phyloP scores from a whole-genome alignment of 2,329 filamentous ascomycete species.

The Microsporum canis region DNA sequence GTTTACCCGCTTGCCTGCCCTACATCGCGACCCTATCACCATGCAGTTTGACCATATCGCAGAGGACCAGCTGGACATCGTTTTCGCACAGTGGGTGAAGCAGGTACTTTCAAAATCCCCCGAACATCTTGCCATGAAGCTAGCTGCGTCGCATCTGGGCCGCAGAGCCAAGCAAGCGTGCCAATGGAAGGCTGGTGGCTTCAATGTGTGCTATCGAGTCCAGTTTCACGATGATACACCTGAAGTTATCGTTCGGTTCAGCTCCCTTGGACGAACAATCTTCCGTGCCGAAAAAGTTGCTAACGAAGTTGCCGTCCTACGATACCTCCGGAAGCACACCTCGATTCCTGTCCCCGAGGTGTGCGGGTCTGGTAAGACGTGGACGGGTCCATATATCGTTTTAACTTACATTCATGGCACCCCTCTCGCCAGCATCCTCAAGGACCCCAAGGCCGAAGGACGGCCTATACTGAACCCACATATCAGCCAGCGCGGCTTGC shows the following conservation, averaged over 20 bases:
- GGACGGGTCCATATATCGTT: conserved; percentile 22
- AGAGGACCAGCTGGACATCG: conserved; percentile 15
- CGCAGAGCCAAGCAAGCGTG: conserved; percentile 15
- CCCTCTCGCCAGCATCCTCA: conserved; percentile 17
- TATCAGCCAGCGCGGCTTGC: conserved; percentile 11
- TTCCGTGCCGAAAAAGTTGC: conserved; percentile 22
- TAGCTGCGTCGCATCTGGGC: conserved; percentile 17
- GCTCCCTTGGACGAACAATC: conserved; percentile 19
- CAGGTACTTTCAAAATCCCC: conserved; percentile 17
- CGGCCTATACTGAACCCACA: conserved; percentile 12
- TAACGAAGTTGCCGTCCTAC: conserved; percentile 20
- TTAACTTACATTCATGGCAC: conserved; percentile 18
- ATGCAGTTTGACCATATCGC: conserved; percentile 21
- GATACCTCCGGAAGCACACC: conserved; percentile 19
- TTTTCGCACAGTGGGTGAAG: conserved; percentile 19
- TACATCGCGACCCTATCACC: not conserved
- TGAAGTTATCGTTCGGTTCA: conserved; percentile 26
- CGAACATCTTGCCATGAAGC: conserved; percentile 19
- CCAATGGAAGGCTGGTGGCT: conserved; percentile 20
- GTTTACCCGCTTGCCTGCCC: not conserved
- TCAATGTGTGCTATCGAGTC: conserved; percentile 24
- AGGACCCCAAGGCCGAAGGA: conserved; percentile 10
- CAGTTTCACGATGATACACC: conserved; percentile 16
- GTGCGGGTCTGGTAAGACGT: conserved; percentile 17
- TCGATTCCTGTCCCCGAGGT: conserved; percentile 20